Evolutionary conservation across 2,329 filamentous ascomycete species (phyloP), one percentile per base, ranked within the genome.

Genomic region (Phyllosticta capitalensis): DNA sequence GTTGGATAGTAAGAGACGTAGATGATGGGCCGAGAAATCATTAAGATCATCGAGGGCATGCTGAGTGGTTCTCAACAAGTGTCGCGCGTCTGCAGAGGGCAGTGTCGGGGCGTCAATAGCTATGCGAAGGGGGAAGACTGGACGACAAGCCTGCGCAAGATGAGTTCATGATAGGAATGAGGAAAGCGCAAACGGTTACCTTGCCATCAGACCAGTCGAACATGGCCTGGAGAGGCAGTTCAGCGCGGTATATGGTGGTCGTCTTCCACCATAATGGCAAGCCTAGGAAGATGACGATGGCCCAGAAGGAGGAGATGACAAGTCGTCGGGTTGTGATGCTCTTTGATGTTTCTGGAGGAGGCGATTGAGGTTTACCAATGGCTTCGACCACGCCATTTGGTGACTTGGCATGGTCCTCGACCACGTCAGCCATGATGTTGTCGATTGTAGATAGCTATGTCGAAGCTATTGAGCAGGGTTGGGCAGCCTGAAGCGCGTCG

Each of bases 251-350:
- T 59, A 97, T 95, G 0, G 89, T 88, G 3, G 94, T 99, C 0
- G 94, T 97, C 72, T 85, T 86, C 85, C 90, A 95, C 94, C 94
- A 99, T 82, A 95, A 87, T 60, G 94, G 94, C 64, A 99, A 73
- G 2, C 94, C 94, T 5, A 99, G 76, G 28, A 87, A 81, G 6
- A 95, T 71, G 6, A 95, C 89, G 45, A 97, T 84, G 5, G 85
- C 78, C 94, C 94, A 99, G 74, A 96, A 97, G 9, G 92, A 92
- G 63, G 89, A 72, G 63, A 99, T 85, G 55, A 97, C 87, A 63
- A 80, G 79, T 54, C 84, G 83, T 58, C 94, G 86, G 61, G 87
- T 83, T 69, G 82, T 83, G 56, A 87, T 78, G 63, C 87, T 85
- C 65, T 86, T 80, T 20, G 82, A 75, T 64, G 84, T 87, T 76